Percentiles rank a stretch among this genome's conserved stretches.
These are phyloP conservation scores for Solanum appendiculatum DNA, from an alignment of 257 asterid species.

Conservation along the genomic window DNA sequence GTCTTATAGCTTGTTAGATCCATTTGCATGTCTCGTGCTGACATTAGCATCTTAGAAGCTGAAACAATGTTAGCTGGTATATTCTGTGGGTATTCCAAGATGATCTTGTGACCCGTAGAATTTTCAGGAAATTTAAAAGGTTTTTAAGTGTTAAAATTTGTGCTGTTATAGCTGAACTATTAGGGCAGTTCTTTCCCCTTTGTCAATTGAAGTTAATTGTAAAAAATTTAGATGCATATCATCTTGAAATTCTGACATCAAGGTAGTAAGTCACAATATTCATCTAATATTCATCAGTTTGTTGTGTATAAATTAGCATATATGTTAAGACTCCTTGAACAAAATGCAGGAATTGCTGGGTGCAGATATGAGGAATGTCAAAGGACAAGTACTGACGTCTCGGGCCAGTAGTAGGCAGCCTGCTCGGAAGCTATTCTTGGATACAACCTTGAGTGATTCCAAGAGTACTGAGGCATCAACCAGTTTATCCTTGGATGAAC, in stretches of 20 bases:
- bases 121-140: neutral
- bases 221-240: neutral
- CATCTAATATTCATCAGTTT: neutral
- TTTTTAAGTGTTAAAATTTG: neutral
- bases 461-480: constrained; percentile 58
- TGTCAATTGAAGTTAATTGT: neutral
- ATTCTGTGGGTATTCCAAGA: neutral
- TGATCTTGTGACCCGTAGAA: neutral
- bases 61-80: neutral
- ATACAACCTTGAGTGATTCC: constrained; percentile 55
- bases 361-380: constrained; percentile 47
- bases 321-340: neutral
- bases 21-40: neutral
- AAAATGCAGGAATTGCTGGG: constrained; percentile 43
- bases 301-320: neutral
- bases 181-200: neutral
- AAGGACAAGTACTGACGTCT: constrained; percentile 44
- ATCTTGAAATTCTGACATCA: neutral
- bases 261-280: neutral
- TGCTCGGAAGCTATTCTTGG: constrained; percentile 53
- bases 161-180: neutral
- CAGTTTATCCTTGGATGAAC: constrained; percentile 43
- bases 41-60: neutral
- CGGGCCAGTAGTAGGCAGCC: constrained; percentile 50
- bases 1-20: neutral